Evolutionary conservation across 495 filamentous ascomycete genomes (phyloP).

Genomic region (Astrocystis sublimbata): DNA sequence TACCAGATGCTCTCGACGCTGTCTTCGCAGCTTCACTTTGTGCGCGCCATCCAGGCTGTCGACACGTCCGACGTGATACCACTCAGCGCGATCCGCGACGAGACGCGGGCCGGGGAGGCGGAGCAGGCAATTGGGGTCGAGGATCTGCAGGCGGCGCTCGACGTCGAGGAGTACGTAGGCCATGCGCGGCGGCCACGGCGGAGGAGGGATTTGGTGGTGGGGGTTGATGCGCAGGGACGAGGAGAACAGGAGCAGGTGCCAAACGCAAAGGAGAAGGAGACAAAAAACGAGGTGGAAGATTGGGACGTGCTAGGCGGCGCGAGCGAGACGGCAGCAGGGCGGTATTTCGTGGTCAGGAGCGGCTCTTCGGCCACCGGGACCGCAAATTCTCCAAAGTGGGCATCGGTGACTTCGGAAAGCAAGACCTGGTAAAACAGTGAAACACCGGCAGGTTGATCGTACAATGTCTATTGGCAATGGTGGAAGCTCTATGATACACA

Average conservation of each 20-base stretch:
- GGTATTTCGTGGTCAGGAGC: constrained; percentile 80
- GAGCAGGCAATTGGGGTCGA: constrained; percentile 47
- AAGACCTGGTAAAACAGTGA: background rate
- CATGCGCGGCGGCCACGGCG: constrained; percentile 47
- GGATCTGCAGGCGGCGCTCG: constrained; percentile 40
- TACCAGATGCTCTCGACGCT: constrained; percentile 68
- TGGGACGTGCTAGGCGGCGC: constrained; percentile 72
- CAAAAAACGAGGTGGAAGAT: constrained; percentile 45
- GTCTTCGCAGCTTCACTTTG: constrained; percentile 84
- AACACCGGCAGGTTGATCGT: background rate
- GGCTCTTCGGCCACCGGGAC: constrained; percentile 19
- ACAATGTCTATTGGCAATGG: background rate
- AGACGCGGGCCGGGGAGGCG: constrained; percentile 53
- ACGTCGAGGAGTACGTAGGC: constrained; percentile 44
- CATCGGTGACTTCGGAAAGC: background rate
- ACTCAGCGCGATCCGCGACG: constrained; percentile 77
- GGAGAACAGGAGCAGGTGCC: constrained; percentile 29
- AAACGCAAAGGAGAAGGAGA: constrained; percentile 29
- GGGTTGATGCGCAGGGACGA: too few relatives aligned
- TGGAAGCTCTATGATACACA: background rate
- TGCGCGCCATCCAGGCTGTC: constrained; percentile 77
- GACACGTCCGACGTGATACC: constrained; percentile 72
- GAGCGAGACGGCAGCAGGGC: constrained; percentile 60
- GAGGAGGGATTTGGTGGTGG: too few relatives aligned
- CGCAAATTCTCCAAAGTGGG: background rate